These are phyloP conservation scores for Russula emetica DNA, from an alignment of 768 basidiomycete genomes.

Conservation along the genomic window DNA sequence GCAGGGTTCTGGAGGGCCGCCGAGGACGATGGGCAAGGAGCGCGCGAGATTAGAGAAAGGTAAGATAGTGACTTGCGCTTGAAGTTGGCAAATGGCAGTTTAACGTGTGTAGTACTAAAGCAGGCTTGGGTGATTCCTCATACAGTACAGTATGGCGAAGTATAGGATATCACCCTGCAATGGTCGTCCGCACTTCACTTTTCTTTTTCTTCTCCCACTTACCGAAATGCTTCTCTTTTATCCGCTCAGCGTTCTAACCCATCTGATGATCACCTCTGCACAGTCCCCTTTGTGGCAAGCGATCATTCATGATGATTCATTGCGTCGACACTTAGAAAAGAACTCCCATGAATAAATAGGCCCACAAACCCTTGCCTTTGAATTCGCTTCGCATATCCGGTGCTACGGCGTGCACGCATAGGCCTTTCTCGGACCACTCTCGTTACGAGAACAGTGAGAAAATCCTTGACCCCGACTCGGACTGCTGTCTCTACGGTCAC, in stretches of 20 bases:
- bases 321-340: background rate
- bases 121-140: background rate
- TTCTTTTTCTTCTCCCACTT: background rate
- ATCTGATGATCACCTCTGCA: background rate
- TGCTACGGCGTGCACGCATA: background rate
- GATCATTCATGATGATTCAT: background rate
- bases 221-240: background rate
- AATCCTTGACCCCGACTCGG: background rate
- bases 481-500: background rate
- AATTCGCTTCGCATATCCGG: no score
- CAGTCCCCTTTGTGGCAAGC: background rate
- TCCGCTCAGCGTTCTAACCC: background rate
- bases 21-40: constrained; percentile 51
- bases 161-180: background rate
- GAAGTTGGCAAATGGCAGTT: background rate
- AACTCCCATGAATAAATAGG: background rate
- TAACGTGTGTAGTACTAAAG: no score
- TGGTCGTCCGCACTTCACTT: background rate
- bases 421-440: background rate
- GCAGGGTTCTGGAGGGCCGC: constrained; percentile 64
- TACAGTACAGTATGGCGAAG: background rate
- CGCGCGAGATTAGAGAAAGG: constrained; percentile 76
- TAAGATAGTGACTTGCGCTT: constrained; percentile 29
- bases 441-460: background rate
- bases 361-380: background rate